Percentiles rank a stretch among this genome's conserved stretches.
phyloP scores from a whole-genome alignment of 2,329 filamentous ascomycete species.

The Macrophomina phaseolina region DNA sequence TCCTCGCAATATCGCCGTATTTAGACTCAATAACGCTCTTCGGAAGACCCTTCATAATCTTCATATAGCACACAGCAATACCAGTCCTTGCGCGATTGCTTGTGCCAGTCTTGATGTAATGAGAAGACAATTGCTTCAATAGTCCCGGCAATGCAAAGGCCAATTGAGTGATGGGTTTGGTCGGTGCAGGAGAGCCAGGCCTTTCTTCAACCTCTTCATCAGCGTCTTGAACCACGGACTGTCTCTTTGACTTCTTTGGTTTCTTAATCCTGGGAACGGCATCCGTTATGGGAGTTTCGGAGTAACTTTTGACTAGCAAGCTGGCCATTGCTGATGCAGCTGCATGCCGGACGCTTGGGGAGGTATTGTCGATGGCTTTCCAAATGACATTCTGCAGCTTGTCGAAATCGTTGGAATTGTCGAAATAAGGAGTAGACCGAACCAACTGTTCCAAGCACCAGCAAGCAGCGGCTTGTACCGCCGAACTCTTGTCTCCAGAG shows the following conservation, averaged over 20 bases:
- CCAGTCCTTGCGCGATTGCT: constrained; percentile 82
- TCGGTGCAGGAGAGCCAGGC: constrained; percentile 76
- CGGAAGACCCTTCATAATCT: constrained; percentile 77
- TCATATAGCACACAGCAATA: constrained; percentile 85
- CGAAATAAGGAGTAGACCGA: constrained; percentile 78
- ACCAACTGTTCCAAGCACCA: constrained; percentile 77
- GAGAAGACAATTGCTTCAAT: constrained; percentile 75
- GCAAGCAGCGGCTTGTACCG: constrained; percentile 80
- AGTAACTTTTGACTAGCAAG: constrained; percentile 81
- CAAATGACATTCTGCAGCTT: constrained; percentile 81
- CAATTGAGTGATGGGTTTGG: constrained; percentile 72
- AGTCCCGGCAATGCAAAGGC: constrained; percentile 78
- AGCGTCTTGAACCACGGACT: constrained; percentile 63
- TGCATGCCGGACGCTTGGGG: constrained; percentile 77
- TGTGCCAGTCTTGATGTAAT: constrained; percentile 80
- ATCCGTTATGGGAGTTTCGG: constrained; percentile 61
- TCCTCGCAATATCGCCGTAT: constrained; percentile 81
- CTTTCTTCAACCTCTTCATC: constrained; percentile 73
- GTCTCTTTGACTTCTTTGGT: constrained; percentile 74
- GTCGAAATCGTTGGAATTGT: constrained; percentile 89
- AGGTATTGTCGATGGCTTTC: constrained; percentile 83
- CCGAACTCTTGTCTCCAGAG: constrained; percentile 77
- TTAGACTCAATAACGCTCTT: constrained; percentile 82
- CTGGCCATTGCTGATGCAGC: constrained; percentile 85
- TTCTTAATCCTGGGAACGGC: constrained; percentile 67